These are phyloP conservation scores for Volvox africanus DNA, from an alignment of 139 green algal species.

Conservation along the genomic window DNA sequence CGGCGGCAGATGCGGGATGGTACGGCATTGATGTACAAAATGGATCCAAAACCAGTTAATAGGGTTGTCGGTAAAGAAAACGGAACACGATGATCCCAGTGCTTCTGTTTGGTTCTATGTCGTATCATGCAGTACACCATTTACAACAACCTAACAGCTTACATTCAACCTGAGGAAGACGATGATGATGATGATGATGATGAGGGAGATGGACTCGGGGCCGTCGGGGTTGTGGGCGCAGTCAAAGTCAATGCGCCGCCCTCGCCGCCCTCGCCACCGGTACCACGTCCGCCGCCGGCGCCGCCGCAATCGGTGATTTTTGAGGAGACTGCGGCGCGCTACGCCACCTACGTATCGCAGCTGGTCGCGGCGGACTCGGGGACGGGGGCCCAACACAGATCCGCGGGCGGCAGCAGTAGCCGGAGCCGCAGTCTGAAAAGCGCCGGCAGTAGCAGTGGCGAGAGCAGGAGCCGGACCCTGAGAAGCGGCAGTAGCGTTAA, in stretches of 20 bases:
- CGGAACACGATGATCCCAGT: no score
- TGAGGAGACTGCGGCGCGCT: background rate
- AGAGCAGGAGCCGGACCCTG: background rate
- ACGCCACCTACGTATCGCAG: background rate
- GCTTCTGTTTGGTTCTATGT: background rate
- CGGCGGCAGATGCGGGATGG: no score
- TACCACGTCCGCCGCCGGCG: background rate
- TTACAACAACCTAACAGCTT: slow-evolving; percentile 13
- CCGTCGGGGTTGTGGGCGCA: no score
- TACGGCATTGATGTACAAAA: no score
- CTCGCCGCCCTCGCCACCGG: background rate
- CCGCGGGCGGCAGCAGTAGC: background rate
- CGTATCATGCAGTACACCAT: slow-evolving; percentile 35
- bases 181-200: background rate
- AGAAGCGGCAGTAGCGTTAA: background rate
- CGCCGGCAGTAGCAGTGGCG: no score
- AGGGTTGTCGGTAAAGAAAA: no score
- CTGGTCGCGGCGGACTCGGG: background rate
- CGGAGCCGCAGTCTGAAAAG: no score
- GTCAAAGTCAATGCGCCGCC: background rate
- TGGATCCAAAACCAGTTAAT: no score
- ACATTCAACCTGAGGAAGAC: background rate
- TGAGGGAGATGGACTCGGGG: no score
- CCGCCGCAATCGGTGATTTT: background rate
- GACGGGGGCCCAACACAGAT: background rate